Base-by-base conservation (phyloP, 768 basidiomycete genomes). In the Suillus subluteus region DNA sequence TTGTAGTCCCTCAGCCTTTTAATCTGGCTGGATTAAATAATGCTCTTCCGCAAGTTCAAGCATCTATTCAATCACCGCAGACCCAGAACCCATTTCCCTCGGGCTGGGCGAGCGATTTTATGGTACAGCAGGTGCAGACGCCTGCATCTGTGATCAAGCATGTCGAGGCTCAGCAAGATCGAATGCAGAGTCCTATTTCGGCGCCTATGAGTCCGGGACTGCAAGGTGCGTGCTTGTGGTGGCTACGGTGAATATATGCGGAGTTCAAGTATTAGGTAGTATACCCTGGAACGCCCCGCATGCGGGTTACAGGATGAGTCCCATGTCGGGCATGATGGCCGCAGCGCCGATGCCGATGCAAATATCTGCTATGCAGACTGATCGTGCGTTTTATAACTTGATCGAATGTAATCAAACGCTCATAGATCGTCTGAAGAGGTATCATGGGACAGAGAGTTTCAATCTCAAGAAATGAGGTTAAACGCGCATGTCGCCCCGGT, bases 81-180 rank as follows among this genome's bases (percentile, higher is more conserved):
- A 68, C 67, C 48, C 78, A 71, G 56, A 68, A 66, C 26, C 65
- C 75, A 59, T 59, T 59, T 13, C 54, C 74, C 32, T 79, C 82
- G 18, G 76, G 82, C n/a, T 92, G 91, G 90, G 87, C 89, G 1
- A 71, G 83, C 26, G 89, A 91, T 73, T 91, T 91, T 67, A 59
- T 87, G 66, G 59, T 52, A n/a, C 66, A 62, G 8, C 67, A 64
- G 16, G 58, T 50, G 21, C 70, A 70, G 16, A 56, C 11, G 9
- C 50, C 63, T 62, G 23, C 41, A 4, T 55, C 66, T 30, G 62
- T 41, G 50, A 37, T 62, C 44, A 56, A 43, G 59, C 63, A 63
- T 35, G n/a, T 67, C 46, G 73, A 71, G 8, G 35, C 50, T 63
- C 69, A 68, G 37, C 69, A 69, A 50, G 69, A 59, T 18, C 54